Base-by-base conservation (phyloP, 1,284 basidiomycete species). In the Microbotryum lychnidis-dioicae region DNA sequence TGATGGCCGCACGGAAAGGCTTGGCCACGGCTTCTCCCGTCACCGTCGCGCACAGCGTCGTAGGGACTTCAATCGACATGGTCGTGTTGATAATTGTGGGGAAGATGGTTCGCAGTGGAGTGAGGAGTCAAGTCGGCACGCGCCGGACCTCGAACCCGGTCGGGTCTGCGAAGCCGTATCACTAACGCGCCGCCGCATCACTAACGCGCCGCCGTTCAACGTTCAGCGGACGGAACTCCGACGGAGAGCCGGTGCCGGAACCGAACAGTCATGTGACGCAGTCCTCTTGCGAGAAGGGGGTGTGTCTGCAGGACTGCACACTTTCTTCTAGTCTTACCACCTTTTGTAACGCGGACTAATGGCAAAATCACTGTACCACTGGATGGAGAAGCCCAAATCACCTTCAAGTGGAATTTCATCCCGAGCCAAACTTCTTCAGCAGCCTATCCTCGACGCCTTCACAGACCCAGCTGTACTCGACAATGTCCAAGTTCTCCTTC, bases 401-500 rank as follows among this genome's bases (percentile, higher is more conserved):
- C 37, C 12, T 31, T 31, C 31, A 31, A 31, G 8, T 42, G 37
- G 37, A 5, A 42, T 42, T 42, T 42, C n/a, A 29, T 37, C 27
- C 31, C n/a, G 21, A 27, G 14, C 56, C 56, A 29, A 50, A 65
- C 57, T 57, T 58, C 33, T 57, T 31, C 29, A 69, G 25, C 21
- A 69, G n/a, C 46, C 68, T 47, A 21, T 68, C 61, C 45, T 70
- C 65, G 50, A 71, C 65, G 29, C 69, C 61, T 0, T 66, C 56
- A 48, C 61, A 54, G n/a, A 66, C 65, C 67, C 67, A 67, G 20
- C 47, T 25, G 49, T 63, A 63, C 56, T 70, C 62, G 44, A 62
- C 60, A 71, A 98, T 86, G 68, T 91, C 87, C 29, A 99, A 82
- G 76, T 97, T 97, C 75, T 97, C 94, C 65, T 82, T 82, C 76